These are phyloP conservation scores for Aegle marmelos DNA, from an alignment of 345 rosid genomes.

Conservation along the genomic window DNA sequence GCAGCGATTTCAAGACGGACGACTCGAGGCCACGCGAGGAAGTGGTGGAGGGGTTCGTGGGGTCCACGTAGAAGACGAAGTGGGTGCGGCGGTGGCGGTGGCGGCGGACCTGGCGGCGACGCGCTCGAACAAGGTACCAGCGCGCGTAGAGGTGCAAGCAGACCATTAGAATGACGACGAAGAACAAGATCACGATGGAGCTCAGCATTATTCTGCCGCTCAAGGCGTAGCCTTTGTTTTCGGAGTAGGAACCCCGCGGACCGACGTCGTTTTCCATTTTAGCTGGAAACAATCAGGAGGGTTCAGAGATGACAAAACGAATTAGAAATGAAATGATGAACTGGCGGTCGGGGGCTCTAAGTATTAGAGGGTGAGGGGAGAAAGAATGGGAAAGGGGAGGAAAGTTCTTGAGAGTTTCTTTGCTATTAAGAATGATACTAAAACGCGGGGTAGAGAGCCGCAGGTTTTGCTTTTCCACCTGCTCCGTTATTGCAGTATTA, in stretches of 20 bases:
- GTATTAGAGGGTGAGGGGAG: background rate
- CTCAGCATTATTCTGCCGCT: slow-evolving; percentile 74
- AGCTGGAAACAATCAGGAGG: background rate
- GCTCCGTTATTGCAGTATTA: background rate
- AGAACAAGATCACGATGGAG: slow-evolving; percentile 64
- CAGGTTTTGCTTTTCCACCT: background rate
- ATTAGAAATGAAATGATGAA: background rate
- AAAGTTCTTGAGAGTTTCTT: slow-evolving; percentile 39
- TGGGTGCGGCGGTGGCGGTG: slow-evolving; percentile 39
- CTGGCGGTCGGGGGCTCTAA: background rate
- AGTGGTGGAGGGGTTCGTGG: slow-evolving; percentile 19
- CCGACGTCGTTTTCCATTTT: background rate
- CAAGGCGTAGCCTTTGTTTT: slow-evolving; percentile 38
- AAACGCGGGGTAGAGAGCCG: background rate
- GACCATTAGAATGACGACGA: slow-evolving; percentile 62
- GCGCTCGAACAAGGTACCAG: slow-evolving; percentile 72
- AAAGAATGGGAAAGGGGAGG: background rate
- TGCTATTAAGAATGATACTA: background rate
- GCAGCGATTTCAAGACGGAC: slow-evolving; percentile 58
- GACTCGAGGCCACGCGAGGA: slow-evolving; percentile 56
- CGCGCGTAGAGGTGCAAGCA: slow-evolving; percentile 87
- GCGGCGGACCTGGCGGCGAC: slow-evolving; percentile 48
- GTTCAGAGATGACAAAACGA: background rate
- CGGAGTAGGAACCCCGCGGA: no score
- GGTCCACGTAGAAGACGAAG: slow-evolving; percentile 53